Percentiles rank a stretch among this genome's conserved stretches.
Evolutionary conservation across 1,139 yeast species (phyloP).

Genomic region (Arxiozyma telluris): DNA sequence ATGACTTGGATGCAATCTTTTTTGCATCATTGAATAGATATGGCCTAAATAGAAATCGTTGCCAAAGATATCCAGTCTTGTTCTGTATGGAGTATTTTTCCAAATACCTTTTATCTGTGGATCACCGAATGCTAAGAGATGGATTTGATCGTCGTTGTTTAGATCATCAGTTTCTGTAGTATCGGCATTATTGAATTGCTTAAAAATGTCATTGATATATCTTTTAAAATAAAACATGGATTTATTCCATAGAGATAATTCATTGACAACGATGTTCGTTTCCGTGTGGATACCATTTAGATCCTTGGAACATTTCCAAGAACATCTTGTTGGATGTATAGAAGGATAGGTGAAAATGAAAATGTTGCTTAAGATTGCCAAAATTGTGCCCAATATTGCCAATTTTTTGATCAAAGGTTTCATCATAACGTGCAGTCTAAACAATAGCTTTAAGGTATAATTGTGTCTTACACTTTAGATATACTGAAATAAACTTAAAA

Average conservation of each 20-base stretch:
- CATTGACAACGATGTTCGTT: slow-evolving; percentile 2
- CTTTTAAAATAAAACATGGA: slow-evolving; percentile 2
- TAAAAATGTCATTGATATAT: not conserved
- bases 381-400: slow-evolving; percentile 26
- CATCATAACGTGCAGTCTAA: not conserved
- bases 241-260: slow-evolving; percentile 10
- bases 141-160: slow-evolving; percentile 37
- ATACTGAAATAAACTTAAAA: too few relatives aligned
- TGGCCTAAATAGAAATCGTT: slow-evolving; percentile 86
- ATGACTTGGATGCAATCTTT: slow-evolving; percentile 60
- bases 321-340: slow-evolving; percentile 42
- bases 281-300: slow-evolving; percentile 13
- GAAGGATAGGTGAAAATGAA: slow-evolving; percentile 74
- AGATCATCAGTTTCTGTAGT: slow-evolving; percentile 1
- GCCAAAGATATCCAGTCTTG: slow-evolving; percentile 73
- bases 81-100: slow-evolving; percentile 61
- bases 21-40: slow-evolving; percentile 56
- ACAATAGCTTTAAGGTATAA: too few relatives aligned
- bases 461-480: too few relatives aligned
- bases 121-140: slow-evolving; percentile 79
- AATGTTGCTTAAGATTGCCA: slow-evolving; percentile 42
- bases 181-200: not conserved
- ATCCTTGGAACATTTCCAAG: slow-evolving; percentile 38
- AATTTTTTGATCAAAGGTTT: not conserved
- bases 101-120: slow-evolving; percentile 92